Evolutionary conservation across 2,329 filamentous ascomycete genomes (phyloP).

Genomic region (Ophiostoma sp.): DNA sequence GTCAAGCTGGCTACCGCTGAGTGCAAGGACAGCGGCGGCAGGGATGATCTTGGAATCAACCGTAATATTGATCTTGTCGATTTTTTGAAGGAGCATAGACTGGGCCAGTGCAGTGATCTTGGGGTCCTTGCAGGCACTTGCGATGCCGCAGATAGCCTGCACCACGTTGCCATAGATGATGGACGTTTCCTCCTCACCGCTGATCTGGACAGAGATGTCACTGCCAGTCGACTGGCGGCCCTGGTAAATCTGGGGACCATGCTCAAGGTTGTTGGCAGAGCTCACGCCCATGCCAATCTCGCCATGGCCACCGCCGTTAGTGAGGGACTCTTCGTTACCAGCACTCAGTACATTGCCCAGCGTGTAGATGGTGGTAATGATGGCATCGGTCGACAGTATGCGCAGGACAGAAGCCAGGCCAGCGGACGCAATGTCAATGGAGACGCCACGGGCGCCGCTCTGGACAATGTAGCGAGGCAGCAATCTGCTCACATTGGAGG

Average conservation of each 20-base stretch:
- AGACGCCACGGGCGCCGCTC: conserved; percentile 62
- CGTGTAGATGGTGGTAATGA: conserved; percentile 93
- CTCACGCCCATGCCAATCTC: conserved; percentile 29
- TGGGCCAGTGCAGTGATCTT: conserved; percentile 92
- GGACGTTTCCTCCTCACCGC: conserved; percentile 71
- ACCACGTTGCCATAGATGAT: conserved; percentile 81
- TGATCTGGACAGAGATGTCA: conserved; percentile 70
- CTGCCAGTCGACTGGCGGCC: conserved; percentile 62
- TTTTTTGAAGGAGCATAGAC: conserved; percentile 94
- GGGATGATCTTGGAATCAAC: conserved; percentile 83
- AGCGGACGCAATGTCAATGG: conserved; percentile 71
- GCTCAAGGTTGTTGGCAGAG: conserved; percentile 30
- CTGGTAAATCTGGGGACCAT: conserved; percentile 44
- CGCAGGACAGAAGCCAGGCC: conserved; percentile 78
- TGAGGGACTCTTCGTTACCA: conserved; percentile 50
- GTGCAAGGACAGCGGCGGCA: conserved; percentile 71
- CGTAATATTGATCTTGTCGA: conserved; percentile 71
- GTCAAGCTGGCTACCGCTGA: conserved; percentile 72
- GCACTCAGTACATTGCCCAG: conserved; percentile 92
- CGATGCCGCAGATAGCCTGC: conserved; percentile 90
- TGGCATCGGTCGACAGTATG: conserved; percentile 79
- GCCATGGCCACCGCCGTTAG: conserved; percentile 45
- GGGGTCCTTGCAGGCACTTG: conserved; percentile 71
- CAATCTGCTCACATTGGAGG: conserved; percentile 69
- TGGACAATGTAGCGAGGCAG: conserved; percentile 86